Evolutionary conservation across 805 yeast species (phyloP).

Genomic region (Candida maesae): DNA sequence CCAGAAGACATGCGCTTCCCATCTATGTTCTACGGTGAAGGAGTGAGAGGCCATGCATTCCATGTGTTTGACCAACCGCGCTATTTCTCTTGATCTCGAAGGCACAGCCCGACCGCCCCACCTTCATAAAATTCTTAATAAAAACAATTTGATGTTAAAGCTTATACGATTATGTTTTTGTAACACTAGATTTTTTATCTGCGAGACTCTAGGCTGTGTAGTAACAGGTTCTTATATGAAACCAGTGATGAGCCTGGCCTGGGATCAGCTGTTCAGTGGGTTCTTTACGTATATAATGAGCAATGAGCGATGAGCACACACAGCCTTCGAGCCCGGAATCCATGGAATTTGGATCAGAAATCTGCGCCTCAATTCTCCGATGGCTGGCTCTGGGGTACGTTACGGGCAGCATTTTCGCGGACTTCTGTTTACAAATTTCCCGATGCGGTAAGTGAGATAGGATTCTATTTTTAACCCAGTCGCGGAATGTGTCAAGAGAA

Average conservation of each 20-base stretch:
- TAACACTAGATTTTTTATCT: too few species aligned
- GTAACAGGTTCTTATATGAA: too few species aligned
- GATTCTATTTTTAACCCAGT: slow-evolving; percentile 1
- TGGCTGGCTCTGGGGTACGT: slow-evolving; percentile 5
- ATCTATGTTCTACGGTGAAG: slow-evolving; percentile 73
- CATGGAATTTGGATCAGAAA: not conserved
- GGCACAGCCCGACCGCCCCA: not conserved
- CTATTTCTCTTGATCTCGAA: slow-evolving; percentile 12
- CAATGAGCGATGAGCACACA: too few species aligned
- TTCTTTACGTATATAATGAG: too few species aligned
- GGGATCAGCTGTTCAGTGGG: too few species aligned
- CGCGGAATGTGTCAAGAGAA: slow-evolving; percentile 3
- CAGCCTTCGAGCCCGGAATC: too few species aligned
- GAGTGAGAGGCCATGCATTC: slow-evolving; percentile 88
- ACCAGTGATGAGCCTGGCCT: too few species aligned
- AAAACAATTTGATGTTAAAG: too few species aligned
- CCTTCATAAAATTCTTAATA: too few species aligned
- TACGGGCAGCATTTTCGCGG: slow-evolving; percentile 2
- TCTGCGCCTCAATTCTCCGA: slow-evolving; percentile 5
- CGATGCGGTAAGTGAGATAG: not conserved
- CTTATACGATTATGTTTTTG: too few species aligned
- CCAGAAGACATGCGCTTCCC: slow-evolving; percentile 74
- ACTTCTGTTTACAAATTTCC: slow-evolving; percentile 1
- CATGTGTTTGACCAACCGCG: slow-evolving; percentile 94
- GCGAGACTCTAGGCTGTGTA: too few species aligned